Evolutionary conservation across 2,329 filamentous ascomycete genomes (phyloP), one percentile per base, ranked within the genome.

Genomic region (Pseudogymnoascus sp.): DNA sequence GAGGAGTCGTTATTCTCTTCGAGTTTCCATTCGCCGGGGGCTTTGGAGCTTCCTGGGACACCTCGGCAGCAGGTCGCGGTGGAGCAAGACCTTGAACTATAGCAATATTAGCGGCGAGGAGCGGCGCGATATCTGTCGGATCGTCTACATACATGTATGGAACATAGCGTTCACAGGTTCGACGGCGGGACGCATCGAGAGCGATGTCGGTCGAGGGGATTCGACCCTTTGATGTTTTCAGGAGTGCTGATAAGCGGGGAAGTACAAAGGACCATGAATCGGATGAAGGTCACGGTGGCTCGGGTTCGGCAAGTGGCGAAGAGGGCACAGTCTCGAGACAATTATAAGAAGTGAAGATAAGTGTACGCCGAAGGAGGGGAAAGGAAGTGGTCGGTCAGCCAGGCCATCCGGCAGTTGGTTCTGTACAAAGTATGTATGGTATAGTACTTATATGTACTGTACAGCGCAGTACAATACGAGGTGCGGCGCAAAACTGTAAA

Each of bases 1-100:
- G 81, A 25, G 80, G 79, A 63, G 80, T 83, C 36, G 81, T 83
- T 68, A 82, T 81, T 66, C 81, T 77, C 72, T 82, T 81, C 58
- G 75, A 73, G 7, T 74, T 71, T 36, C 74, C 74, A 62, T 72
- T 76, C 25, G 77, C 62, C 4, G 68, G 58, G 23, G 67, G 67
- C 64, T 71, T 72, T 3, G 69, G 70, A 2, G 66, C 60, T 49
- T 71, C 67, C 58, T 68, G 69, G 7, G 67, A 60, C 14, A 68
- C 64, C 62, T 72, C 70, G 12, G 68, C 64, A 19, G 66, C 63
- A 58, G 63, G 64, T 60, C 67, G 65, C 19, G 70, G 67, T 30
- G 70, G 69, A 38, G 69, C 70, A 60, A 72, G 67, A 33, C 70
- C 70, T 68, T 73, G 70, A 61, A 72, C 71, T 72, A 62, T 33